Conservation (phyloP, 129 eudicot species). For the Flaveria trinervia region DNA sequence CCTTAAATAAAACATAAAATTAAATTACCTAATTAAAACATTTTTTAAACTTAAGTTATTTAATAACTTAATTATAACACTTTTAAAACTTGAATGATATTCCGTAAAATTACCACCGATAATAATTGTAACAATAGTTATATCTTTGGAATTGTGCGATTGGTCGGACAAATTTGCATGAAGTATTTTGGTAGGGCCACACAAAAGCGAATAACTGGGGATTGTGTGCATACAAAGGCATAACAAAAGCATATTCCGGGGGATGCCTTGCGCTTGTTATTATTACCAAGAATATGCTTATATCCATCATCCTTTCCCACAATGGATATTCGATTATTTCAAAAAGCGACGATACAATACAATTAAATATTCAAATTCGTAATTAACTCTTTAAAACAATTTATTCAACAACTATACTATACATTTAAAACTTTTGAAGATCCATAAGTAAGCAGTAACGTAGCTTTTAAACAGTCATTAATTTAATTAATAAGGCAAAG, state of each 20-base stretch:
- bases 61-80: too few species aligned
- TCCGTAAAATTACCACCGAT: too few species aligned
- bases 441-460: not conserved
- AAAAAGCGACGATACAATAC: not conserved
- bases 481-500: not conserved
- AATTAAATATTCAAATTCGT: not conserved
- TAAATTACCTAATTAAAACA: too few species aligned
- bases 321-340: not conserved
- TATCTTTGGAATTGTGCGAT: not conserved
- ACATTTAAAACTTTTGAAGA: not conserved
- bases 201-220: not conserved
- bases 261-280: not conserved
- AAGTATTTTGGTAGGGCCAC: slow-evolving; percentile 8
- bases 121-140: too few species aligned
- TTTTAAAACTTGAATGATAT: too few species aligned
- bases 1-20: too few species aligned
- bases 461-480: not conserved
- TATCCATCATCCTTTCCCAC: slow-evolving; percentile 15
- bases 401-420: not conserved
- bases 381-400: not conserved
- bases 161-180: not conserved
- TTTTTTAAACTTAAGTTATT: too few species aligned
- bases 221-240: not conserved
- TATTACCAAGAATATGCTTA: slow-evolving; percentile 28
- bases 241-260: slow-evolving; percentile 20